Evolutionary conservation across 345 rosid species (phyloP).

Genomic region (Adansonia digitata): DNA sequence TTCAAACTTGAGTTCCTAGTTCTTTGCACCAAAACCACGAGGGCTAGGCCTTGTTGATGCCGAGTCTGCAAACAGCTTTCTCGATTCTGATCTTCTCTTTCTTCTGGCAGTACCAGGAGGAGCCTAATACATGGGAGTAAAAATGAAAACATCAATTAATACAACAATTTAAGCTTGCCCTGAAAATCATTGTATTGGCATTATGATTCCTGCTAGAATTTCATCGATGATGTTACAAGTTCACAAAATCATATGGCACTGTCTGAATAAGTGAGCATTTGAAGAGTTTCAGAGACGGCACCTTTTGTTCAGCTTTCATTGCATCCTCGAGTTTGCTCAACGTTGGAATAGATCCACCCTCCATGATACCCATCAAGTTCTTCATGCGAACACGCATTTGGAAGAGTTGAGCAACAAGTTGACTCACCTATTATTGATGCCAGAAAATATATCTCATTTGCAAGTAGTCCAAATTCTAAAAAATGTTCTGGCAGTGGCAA

Average conservation of each 20-base stretch:
- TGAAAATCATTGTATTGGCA: neutral
- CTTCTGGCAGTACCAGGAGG: slow-evolving; percentile 72
- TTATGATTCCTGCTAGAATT: neutral
- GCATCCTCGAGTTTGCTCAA: slow-evolving; percentile 81
- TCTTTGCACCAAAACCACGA: slow-evolving; percentile 69
- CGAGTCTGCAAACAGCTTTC: slow-evolving; percentile 52
- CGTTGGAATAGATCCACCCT: slow-evolving; percentile 95
- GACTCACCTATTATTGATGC: slow-evolving; percentile 61
- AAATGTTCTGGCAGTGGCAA: neutral
- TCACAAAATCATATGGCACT: no score
- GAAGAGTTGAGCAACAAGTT: slow-evolving; percentile 92
- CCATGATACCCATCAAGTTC: slow-evolving; percentile 93
- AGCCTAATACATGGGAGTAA: slow-evolving; percentile 38
- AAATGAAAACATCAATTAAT: neutral
- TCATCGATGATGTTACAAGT: neutral
- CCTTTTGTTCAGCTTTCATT: slow-evolving; percentile 72
- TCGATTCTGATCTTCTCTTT: slow-evolving; percentile 49
- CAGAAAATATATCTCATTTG: slow-evolving; percentile 7
- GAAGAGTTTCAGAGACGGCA: slow-evolving; percentile 20
- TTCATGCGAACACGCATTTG: slow-evolving; percentile 96
- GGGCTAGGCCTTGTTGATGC: slow-evolving; percentile 58
- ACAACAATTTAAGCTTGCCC: slow-evolving; percentile 1
- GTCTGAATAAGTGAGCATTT: neutral
- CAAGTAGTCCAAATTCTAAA: neutral
- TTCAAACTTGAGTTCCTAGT: slow-evolving; percentile 27